Percentiles rank a stretch among this genome's conserved stretches.
Evolutionary conservation across 2,329 filamentous ascomycete species (phyloP).

Genomic region (Mycosphaerelloides madeirae): DNA sequence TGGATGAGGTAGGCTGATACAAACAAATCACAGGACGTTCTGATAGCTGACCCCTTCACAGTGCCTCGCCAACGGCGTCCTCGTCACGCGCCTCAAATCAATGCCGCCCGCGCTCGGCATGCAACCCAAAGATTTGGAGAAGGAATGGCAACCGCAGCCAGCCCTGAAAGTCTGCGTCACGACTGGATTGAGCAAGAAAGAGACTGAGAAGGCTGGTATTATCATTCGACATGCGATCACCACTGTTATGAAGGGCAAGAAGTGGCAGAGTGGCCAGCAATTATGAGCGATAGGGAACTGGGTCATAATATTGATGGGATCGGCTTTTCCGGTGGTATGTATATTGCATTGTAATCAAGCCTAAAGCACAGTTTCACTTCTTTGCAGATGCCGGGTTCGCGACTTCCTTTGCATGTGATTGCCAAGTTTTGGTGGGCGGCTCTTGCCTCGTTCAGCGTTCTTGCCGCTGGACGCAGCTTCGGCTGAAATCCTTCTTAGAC

Average conservation of each 20-base stretch:
- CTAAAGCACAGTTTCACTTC: too few relatives aligned
- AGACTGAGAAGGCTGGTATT: constrained; percentile 88
- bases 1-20: constrained; percentile 74
- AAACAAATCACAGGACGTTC: neutral
- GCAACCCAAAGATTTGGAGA: constrained; percentile 57
- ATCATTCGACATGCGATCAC: constrained; percentile 88
- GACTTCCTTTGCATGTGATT: too few relatives aligned
- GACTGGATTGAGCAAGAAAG: constrained; percentile 81
- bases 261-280: constrained; percentile 25
- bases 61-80: constrained; percentile 79
- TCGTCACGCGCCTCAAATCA: constrained; percentile 81
- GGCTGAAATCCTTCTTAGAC: too few relatives aligned
- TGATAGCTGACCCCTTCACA: constrained; percentile 36
- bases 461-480: too few relatives aligned
- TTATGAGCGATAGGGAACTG: too few relatives aligned
- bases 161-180: constrained; percentile 90
- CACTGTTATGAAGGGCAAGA: constrained; percentile 66
- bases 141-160: constrained; percentile 64
- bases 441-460: too few relatives aligned
- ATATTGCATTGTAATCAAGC: too few relatives aligned
- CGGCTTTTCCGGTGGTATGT: too few relatives aligned
- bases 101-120: constrained; percentile 59
- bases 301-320: too few relatives aligned
- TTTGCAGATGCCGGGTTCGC: too few relatives aligned
- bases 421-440: too few relatives aligned